Conservation (phyloP, 2,329 filamentous ascomycete species). For the Fusarium sulawesiense region DNA sequence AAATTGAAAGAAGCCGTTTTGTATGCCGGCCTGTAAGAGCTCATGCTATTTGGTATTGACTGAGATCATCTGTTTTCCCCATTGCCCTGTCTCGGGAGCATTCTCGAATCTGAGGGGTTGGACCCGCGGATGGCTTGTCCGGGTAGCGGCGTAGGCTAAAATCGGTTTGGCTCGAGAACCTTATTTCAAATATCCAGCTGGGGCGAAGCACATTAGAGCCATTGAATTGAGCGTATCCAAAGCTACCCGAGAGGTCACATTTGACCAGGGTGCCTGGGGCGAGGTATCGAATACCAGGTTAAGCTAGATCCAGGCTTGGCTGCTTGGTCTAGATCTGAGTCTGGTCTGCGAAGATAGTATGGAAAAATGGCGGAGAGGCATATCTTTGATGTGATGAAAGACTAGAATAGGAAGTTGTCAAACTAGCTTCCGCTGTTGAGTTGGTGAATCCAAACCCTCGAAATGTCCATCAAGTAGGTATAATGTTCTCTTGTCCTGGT, state of each 20-base stretch:
- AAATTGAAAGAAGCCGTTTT: neutral
- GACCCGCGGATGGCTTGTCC: constrained; percentile 15
- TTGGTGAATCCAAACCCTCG: neutral
- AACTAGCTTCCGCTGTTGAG: neutral
- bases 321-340: constrained; percentile 1
- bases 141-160: constrained; percentile 16
- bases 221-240: neutral
- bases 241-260: constrained; percentile 7
- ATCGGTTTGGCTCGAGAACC: constrained; percentile 39
- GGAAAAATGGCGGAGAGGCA: constrained; percentile 1
- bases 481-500: neutral
- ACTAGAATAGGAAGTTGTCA: neutral
- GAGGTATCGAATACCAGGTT: constrained; percentile 13
- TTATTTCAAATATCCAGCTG: constrained; percentile 36
- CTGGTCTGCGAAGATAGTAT: constrained; percentile 6
- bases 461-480: neutral
- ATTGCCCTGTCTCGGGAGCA: constrained; percentile 5
- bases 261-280: constrained; percentile 12
- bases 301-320: constrained; percentile 21
- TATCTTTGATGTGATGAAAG: neutral
- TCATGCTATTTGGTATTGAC: neutral
- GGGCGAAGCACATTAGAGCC: constrained; percentile 27
- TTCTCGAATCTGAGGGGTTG: constrained; percentile 19
- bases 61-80: constrained; percentile 3
- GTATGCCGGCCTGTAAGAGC: neutral